Evolutionary conservation across 1,139 yeast genomes (phyloP).

Genomic region (Hansenula lynferdii): DNA sequence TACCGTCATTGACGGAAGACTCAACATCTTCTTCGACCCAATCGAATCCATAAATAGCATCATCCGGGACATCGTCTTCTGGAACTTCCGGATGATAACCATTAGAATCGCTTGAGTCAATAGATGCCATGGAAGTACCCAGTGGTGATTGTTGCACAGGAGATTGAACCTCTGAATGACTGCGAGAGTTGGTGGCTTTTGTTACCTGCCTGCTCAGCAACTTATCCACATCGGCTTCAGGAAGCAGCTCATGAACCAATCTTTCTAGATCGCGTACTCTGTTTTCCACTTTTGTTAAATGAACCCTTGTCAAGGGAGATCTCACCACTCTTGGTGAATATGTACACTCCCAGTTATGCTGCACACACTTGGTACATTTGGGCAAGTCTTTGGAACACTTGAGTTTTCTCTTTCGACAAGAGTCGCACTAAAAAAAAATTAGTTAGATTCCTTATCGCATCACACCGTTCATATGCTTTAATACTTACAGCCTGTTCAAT

Average conservation of each 20-base stretch:
- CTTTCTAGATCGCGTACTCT: slow-evolving; percentile 52
- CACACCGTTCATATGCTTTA: too few species aligned
- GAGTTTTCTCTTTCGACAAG: slow-evolving; percentile 43
- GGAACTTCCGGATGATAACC: slow-evolving; percentile 28
- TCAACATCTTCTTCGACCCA: slow-evolving; percentile 48
- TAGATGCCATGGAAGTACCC: slow-evolving; percentile 4
- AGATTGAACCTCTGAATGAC: slow-evolving; percentile 5
- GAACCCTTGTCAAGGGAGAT: slow-evolving; percentile 78
- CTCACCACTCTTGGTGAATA: slow-evolving; percentile 76
- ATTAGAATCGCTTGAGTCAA: slow-evolving; percentile 15
- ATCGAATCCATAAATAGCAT: slow-evolving; percentile 45
- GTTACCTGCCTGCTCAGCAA: slow-evolving; percentile 21
- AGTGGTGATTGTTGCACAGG: slow-evolving; percentile 7
- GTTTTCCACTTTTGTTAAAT: slow-evolving; percentile 71
- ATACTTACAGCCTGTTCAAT: slow-evolving; percentile 26
- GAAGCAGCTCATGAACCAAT: slow-evolving; percentile 40
- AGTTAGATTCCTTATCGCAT: background rate
- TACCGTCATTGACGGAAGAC: slow-evolving; percentile 36
- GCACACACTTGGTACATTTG: slow-evolving; percentile 68
- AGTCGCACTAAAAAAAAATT: slow-evolving; percentile 34
- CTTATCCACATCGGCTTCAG: slow-evolving; percentile 39
- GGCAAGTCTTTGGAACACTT: slow-evolving; percentile 70
- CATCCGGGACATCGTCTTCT: slow-evolving; percentile 36
- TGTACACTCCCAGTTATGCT: slow-evolving; percentile 68
- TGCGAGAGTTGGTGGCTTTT: slow-evolving; percentile 3